Evolutionary conservation across 2,329 filamentous ascomycete species (phyloP).

Genomic region (Lasiodiplodia sp.): DNA sequence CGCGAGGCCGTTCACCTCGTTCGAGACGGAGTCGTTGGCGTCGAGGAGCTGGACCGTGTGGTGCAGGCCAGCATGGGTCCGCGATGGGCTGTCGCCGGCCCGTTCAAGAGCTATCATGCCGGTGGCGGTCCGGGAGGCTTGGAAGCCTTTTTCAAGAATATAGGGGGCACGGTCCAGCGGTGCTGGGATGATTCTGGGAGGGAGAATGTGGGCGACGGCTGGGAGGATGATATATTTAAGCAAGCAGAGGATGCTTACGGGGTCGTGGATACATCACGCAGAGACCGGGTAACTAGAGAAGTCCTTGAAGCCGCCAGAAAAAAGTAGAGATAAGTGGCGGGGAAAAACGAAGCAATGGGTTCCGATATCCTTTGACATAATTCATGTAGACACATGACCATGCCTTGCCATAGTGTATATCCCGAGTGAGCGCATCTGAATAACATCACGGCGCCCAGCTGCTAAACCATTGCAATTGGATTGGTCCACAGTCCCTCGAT

Average conservation of each 20-base stretch:
- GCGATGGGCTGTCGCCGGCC: constrained; percentile 62
- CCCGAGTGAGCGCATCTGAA: not conserved
- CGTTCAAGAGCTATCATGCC: constrained; percentile 66
- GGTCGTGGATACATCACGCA: constrained; percentile 47
- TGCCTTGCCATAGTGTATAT: not conserved
- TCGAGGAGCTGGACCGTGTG: constrained; percentile 61
- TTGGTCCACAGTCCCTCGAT: not conserved
- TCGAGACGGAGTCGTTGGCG: constrained; percentile 59
- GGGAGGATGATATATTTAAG: constrained; percentile 56
- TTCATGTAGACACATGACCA: not conserved
- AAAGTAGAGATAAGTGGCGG: not conserved
- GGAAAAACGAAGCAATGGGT: not conserved
- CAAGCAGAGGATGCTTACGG: constrained; percentile 59
- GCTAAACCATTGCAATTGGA: not conserved
- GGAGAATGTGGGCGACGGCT: constrained; percentile 51
- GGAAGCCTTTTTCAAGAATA: constrained; percentile 61
- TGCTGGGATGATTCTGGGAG: constrained; percentile 61
- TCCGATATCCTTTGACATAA: not conserved
- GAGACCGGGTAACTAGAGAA: constrained; percentile 52
- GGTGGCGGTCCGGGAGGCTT: constrained; percentile 64
- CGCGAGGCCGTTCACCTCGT: constrained; percentile 64
- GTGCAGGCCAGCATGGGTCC: constrained; percentile 61
- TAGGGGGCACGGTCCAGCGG: constrained; percentile 62
- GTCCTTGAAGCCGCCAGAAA: constrained; percentile 48
- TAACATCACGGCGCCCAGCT: not conserved